Evolutionary conservation across 306 rosid genomes (phyloP).

Genomic region (Cucurbita ficifolia): DNA sequence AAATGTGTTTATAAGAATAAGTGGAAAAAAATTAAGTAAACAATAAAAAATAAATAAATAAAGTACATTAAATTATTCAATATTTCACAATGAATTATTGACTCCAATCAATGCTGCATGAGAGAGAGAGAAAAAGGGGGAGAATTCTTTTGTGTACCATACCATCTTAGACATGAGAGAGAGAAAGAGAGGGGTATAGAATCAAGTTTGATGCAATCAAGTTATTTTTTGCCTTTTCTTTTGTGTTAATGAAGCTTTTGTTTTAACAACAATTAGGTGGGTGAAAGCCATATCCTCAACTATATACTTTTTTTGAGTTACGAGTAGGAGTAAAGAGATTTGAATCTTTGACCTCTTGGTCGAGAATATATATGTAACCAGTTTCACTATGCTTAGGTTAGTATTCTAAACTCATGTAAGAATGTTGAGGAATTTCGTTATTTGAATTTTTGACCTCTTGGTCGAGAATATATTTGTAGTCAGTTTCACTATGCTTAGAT

Average conservation of each 20-base stretch:
- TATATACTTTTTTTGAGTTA: too few species aligned
- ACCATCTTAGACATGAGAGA: not conserved
- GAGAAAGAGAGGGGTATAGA: not conserved
- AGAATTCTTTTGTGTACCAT: not conserved
- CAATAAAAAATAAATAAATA: too few species aligned
- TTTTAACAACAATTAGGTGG: slow-evolving; percentile 2
- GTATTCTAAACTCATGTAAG: not conserved
- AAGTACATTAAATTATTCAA: not conserved
- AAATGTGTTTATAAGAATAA: not conserved
- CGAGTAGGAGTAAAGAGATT: too few species aligned
- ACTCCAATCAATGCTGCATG: not conserved
- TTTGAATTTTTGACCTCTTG: too few species aligned
- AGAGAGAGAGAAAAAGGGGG: not conserved
- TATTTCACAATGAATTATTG: not conserved
- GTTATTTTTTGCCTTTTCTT: not conserved
- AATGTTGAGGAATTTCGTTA: not conserved
- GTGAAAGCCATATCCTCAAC: not conserved
- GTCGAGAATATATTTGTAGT: too few species aligned
- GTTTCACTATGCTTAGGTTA: not conserved
- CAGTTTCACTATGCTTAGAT: too few species aligned
- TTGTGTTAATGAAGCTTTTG: slow-evolving; percentile 6
- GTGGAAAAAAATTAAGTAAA: too few species aligned
- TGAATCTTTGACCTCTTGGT: not conserved
- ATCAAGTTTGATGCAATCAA: not conserved
- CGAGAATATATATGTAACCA: too few species aligned